Evolutionary conservation across 352 stramenopile genomes (phyloP).

Genomic region (Globisporangium orthogonon): DNA sequence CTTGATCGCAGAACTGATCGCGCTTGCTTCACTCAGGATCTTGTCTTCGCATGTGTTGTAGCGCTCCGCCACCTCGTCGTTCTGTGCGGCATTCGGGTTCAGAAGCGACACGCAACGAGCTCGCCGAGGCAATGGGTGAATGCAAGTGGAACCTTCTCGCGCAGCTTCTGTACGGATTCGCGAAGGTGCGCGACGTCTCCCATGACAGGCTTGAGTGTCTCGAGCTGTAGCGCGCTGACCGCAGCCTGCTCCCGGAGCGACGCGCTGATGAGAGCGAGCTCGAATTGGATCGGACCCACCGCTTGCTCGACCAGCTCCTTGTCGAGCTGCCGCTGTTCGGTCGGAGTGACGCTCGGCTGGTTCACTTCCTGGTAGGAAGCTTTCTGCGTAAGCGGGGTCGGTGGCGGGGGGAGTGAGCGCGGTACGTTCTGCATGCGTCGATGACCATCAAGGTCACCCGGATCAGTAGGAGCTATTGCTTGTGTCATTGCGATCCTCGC

Average conservation of each 20-base stretch:
- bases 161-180: slow-evolving; percentile 7
- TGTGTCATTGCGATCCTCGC: too few relatives aligned
- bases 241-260: slow-evolving; percentile 4
- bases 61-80: slow-evolving; percentile 6
- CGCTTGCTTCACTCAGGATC: slow-evolving; percentile 12
- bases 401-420: not conserved
- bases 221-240: not conserved
- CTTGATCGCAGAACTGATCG: slow-evolving; percentile 12
- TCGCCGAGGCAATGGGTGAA: not conserved
- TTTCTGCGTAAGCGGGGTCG: not conserved
- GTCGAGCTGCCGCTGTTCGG: slow-evolving; percentile 3
- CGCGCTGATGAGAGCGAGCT: slow-evolving; percentile 4
- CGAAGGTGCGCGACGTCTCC: not conserved
- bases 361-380: not conserved
- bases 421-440: not conserved
- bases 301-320: slow-evolving; percentile 10
- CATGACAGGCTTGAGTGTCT: slow-evolving; percentile 8
- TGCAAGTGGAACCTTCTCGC: slow-evolving; percentile 10
- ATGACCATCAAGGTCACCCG: not conserved
- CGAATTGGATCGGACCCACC: slow-evolving; percentile 9
- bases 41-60: slow-evolving; percentile 19
- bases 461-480: too few relatives aligned
- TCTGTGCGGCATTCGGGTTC: slow-evolving; percentile 8
- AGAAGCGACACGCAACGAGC: not conserved
- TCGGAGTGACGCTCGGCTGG: not conserved